phyloP scores from a whole-genome alignment of 1,284 basidiomycete genomes.

The Moesziomyces parantarcticus region DNA sequence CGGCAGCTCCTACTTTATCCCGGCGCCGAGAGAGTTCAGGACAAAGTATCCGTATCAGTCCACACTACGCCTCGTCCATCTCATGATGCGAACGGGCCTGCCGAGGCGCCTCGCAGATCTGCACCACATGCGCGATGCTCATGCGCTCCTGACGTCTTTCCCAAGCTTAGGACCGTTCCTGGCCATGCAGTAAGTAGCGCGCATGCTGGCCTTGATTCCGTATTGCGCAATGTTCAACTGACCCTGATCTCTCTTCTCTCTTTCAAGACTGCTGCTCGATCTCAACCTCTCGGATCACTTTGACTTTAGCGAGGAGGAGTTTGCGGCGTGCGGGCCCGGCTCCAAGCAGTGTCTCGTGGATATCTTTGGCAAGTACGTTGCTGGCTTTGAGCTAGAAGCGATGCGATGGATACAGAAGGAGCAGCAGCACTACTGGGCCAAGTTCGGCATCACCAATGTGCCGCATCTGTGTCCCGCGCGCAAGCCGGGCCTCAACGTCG shows the following conservation, averaged over 20 bases:
- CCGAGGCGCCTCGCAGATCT: conserved; percentile 70
- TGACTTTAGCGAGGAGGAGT: conserved; percentile 74
- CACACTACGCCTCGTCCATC: conserved; percentile 73
- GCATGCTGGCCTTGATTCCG: too few species aligned
- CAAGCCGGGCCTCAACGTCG: conserved; percentile 71
- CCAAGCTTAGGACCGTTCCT: conserved; percentile 75
- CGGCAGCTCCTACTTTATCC: conserved; percentile 76
- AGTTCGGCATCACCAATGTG: conserved; percentile 31
- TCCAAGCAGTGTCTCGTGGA: conserved; percentile 73
- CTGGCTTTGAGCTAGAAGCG: conserved; percentile 70
- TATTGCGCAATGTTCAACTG: not conserved
- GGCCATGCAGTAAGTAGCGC: conserved; percentile 67
- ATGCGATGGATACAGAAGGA: conserved; percentile 74
- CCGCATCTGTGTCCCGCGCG: conserved; percentile 40
- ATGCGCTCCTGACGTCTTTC: conserved; percentile 72
- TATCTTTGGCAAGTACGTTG: conserved; percentile 71
- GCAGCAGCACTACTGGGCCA: conserved; percentile 72
- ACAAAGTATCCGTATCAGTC: conserved; percentile 71
- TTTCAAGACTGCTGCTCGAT: conserved; percentile 68
- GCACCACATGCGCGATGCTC: conserved; percentile 73
- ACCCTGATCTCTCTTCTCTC: not conserved
- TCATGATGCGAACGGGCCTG: conserved; percentile 72
- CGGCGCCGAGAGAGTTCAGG: conserved; percentile 72
- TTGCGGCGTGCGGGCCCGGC: conserved; percentile 75
- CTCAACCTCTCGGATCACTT: conserved; percentile 71